Base-by-base conservation (phyloP, 768 basidiomycete species). In the Phanerochaete carnosa region DNA sequence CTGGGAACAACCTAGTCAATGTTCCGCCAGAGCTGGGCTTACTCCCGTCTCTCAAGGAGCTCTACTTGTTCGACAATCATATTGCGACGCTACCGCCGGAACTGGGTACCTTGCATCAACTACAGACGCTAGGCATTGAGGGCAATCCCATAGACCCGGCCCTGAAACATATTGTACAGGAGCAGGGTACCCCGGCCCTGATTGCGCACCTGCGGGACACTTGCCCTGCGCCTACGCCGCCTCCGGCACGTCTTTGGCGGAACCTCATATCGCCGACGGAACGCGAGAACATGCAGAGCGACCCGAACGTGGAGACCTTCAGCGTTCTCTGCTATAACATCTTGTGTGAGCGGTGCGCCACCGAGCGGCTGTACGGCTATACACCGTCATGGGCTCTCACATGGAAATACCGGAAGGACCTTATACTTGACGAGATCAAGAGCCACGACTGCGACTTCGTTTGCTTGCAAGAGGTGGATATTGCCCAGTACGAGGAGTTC, bases 401-500 rank as follows among this genome's bases (percentile, higher is more conserved):
- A n/a, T 99, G 97, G 97, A 85, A 89, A 47, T 98, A 95, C 70
- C 85, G 97, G 61, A 94, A 92, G 74, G 90, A 92, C 56, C 77
- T 90, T 60, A 94, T 99, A 64, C 70, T 97, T 65, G 82, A 86
- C 35, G 95, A 99, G 76, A 79, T 98, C 52, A 80, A 88, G 72
- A 83, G 83, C 65, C 86, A 90, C 64, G 83, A 90, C 43, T 83
- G 92, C 57, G 97, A 99, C 74, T 88, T 99, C 66, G 72, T 98
- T 55, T 98, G 97, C 72, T 74, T 99, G 61, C 96, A 98, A 72
- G 97, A 99, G 75, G 92, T 98, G 64, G 95, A 96, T 68, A 90
- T 86, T 61, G 87, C 88, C 29, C 90, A 94, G 72, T 99, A 90
- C 72, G 91, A 95, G 75, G 94, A 94, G 47, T 97, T 86, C 74